These are phyloP conservation scores for Geotrichum ghanense DNA, from an alignment of 805 yeast genomes.

Conservation along the genomic window DNA sequence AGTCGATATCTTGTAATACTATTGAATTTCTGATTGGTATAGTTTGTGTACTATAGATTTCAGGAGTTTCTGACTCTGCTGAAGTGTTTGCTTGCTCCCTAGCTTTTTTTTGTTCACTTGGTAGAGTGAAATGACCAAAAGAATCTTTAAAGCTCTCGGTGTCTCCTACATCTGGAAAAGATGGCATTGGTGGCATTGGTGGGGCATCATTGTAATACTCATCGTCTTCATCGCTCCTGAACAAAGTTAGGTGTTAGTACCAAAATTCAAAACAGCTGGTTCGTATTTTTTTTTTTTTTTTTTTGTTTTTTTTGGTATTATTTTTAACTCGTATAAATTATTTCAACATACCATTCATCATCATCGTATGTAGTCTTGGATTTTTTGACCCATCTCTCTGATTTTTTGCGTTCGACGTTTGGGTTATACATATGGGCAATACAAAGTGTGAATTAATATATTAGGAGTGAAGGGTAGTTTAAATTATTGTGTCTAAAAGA, in stretches of 20 bases:
- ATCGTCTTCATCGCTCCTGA: constrained; percentile 23
- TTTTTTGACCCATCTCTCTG: constrained; percentile 27
- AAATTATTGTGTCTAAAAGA: too few relatives aligned
- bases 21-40: background rate
- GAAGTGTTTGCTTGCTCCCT: background rate
- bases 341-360: constrained; percentile 20
- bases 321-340: background rate
- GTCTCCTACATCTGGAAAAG: constrained; percentile 1
- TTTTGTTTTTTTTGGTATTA: too few relatives aligned
- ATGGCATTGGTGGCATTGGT: constrained; percentile 17
- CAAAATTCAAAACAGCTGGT: background rate
- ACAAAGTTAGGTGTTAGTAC: background rate
- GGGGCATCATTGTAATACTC: constrained; percentile 14
- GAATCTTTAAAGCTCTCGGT: background rate
- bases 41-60: background rate
- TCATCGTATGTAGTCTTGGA: constrained; percentile 26
- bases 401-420: constrained; percentile 20
- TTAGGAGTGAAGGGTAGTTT: too few relatives aligned
- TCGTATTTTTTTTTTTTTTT: background rate
- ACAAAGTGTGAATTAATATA: too few relatives aligned
- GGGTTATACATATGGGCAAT: constrained; percentile 15
- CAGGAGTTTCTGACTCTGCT: background rate
- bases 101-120: background rate
- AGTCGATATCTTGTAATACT: background rate
- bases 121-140: background rate